phyloP scores from a whole-genome alignment of 2,329 filamentous ascomycete species.

The Teratosphaeria nubilosa region DNA sequence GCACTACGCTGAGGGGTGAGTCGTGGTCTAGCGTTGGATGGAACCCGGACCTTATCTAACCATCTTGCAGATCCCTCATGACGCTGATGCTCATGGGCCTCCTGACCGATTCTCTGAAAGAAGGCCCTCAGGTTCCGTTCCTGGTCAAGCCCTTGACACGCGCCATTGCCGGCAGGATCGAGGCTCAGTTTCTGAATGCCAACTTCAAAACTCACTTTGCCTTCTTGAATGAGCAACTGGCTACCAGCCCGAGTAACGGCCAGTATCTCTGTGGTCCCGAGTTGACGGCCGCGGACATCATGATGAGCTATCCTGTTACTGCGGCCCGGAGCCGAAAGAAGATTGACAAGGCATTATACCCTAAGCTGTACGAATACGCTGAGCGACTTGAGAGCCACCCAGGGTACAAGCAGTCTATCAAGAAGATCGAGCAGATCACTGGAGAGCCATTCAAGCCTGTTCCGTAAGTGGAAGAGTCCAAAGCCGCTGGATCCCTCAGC shows the following conservation, averaged over 20 bases:
- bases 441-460: constrained; percentile 16
- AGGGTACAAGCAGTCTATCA: constrained; percentile 38
- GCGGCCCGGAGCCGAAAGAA: constrained; percentile 25
- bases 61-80: not conserved
- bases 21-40: not conserved
- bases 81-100: not conserved
- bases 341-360: constrained; percentile 34
- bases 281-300: constrained; percentile 43
- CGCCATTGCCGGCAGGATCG: constrained; percentile 42
- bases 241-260: constrained; percentile 37
- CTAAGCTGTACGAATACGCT: constrained; percentile 38
- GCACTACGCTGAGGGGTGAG: constrained; percentile 74
- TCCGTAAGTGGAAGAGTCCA: not conserved
- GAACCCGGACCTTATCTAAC: constrained; percentile 11
- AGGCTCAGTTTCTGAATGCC: constrained; percentile 34
- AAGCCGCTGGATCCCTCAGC: not conserved
- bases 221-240: constrained; percentile 43
- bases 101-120: constrained; percentile 23
- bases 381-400: constrained; percentile 35
- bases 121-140: constrained; percentile 49
- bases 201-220: constrained; percentile 39
- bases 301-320: constrained; percentile 44
- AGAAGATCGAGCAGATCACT: constrained; percentile 42
- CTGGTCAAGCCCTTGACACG: constrained; percentile 57
- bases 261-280: constrained; percentile 41